phyloP scores from a whole-genome alignment of 495 filamentous ascomycete genomes.

The Podospora conica region DNA sequence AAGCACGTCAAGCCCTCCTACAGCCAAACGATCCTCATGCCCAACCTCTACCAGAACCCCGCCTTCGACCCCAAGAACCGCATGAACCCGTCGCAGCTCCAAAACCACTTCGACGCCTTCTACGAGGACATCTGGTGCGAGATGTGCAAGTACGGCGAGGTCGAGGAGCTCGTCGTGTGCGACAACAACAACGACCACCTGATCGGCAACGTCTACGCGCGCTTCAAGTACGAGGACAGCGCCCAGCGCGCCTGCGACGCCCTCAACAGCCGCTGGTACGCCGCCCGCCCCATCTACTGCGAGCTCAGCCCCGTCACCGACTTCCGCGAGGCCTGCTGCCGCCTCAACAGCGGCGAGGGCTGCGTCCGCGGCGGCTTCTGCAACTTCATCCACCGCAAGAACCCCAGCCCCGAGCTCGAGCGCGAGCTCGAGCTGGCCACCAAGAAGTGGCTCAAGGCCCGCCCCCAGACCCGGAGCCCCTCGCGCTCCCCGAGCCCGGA shows the following conservation, averaged over 20 bases:
- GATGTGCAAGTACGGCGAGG: constrained; percentile 90
- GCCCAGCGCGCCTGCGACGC: constrained; percentile 90
- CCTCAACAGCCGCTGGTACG: constrained; percentile 94
- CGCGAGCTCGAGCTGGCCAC: constrained; percentile 78
- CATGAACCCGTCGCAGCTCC: constrained; percentile 89
- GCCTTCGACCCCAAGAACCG: constrained; percentile 95
- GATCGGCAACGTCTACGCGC: constrained; percentile 98
- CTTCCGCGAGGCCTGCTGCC: constrained; percentile 96
- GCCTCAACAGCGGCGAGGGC: constrained; percentile 88
- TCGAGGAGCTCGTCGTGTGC: constrained; percentile 84
- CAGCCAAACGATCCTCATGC: constrained; percentile 92
- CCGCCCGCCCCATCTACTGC: constrained; percentile 95
- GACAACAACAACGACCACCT: constrained; percentile 98
- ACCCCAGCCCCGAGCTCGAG: constrained; percentile 81
- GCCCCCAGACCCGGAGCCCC: constrained; percentile 78
- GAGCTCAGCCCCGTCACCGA: constrained; percentile 94
- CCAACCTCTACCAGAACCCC: constrained; percentile 98
- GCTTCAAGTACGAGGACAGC: constrained; percentile 99
- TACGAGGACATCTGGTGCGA: constrained; percentile 99
- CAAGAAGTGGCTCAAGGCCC: constrained; percentile 92
- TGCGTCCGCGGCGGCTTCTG: constrained; percentile 96
- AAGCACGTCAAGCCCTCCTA: constrained; percentile 99
- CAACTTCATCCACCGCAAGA: constrained; percentile 98
- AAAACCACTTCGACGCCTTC: constrained; percentile 99
- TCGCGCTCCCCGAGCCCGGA: constrained; percentile 70